Evolutionary conservation across 1,284 basidiomycete genomes (phyloP).

Genomic region (Peniophora sp.): DNA sequence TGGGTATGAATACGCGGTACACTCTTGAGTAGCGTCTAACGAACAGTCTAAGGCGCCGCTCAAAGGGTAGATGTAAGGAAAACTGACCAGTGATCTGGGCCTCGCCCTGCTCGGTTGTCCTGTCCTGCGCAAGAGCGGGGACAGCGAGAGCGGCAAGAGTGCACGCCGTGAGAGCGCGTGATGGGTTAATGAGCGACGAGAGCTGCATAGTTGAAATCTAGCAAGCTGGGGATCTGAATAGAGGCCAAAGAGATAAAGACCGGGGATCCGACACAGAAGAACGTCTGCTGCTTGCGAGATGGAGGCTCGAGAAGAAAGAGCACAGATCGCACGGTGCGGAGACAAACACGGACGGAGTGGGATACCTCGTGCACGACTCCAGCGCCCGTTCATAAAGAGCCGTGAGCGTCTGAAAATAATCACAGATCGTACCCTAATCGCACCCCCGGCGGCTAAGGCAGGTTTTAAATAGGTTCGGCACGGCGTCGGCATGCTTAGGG

Average conservation of each 20-base stretch:
- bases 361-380: not conserved
- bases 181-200: conserved; percentile 4
- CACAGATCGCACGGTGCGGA: not conserved
- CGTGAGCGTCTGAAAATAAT: too few species aligned
- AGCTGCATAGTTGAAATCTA: not conserved
- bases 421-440: too few species aligned
- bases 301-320: not conserved
- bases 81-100: conserved; percentile 22
- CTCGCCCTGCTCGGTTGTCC: conserved; percentile 26
- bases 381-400: not conserved
- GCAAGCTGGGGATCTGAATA: not conserved
- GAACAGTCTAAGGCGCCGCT: too few species aligned
- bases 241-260: not conserved
- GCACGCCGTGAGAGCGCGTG: not conserved
- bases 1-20: conserved; percentile 31
- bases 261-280: not conserved
- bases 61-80: not conserved
- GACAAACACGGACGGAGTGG: not conserved
- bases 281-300: not conserved
- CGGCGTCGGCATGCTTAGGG: too few species aligned
- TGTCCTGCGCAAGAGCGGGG: conserved; percentile 16
- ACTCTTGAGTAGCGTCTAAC: conserved; percentile 31
- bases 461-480: too few species aligned
- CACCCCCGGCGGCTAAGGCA: too few species aligned
- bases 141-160: conserved; percentile 3